Percentiles rank a stretch among this genome's conserved stretches.
Evolutionary conservation across 2,329 filamentous ascomycete species (phyloP).

Genomic region (Epichloe gansuensis): DNA sequence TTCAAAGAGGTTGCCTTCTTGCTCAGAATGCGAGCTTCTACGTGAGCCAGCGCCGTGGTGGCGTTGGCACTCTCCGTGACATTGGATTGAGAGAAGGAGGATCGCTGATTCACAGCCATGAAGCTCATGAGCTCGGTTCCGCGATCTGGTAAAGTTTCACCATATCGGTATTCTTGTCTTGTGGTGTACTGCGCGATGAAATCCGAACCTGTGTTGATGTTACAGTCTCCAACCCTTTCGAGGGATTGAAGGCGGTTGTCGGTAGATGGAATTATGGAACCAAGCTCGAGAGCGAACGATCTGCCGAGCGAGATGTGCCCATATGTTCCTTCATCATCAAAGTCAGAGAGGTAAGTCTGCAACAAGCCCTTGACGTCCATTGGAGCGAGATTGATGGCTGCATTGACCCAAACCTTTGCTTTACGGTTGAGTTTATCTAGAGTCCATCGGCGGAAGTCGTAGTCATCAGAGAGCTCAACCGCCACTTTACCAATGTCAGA

Average conservation of each 20-base stretch:
- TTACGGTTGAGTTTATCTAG: conserved; percentile 65
- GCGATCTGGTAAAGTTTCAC: conserved; percentile 60
- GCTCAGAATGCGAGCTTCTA: conserved; percentile 58
- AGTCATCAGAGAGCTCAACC: conserved; percentile 89
- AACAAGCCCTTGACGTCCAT: conserved; percentile 89
- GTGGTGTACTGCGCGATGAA: conserved; percentile 96
- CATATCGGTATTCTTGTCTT: conserved; percentile 86
- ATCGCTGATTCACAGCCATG: conserved; percentile 41
- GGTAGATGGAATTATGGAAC: conserved; percentile 69
- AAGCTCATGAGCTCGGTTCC: conserved; percentile 53
- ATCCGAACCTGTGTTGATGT: conserved; percentile 86
- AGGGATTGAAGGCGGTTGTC: conserved; percentile 80
- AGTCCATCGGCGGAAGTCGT: conserved; percentile 67
- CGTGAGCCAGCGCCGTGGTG: conserved; percentile 54
- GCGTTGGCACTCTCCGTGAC: conserved; percentile 45
- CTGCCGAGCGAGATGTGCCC: conserved; percentile 85
- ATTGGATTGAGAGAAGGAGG: conserved; percentile 39
- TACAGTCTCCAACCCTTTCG: conserved; percentile 58
- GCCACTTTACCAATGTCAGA: conserved; percentile 68
- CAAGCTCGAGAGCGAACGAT: conserved; percentile 90
- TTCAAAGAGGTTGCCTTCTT: conserved; percentile 58
- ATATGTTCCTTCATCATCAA: conserved; percentile 80
- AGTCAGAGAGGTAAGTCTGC: conserved; percentile 92
- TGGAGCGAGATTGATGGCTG: conserved; percentile 73
- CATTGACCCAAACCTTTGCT: conserved; percentile 69